A percentile compares a stretch with the other conserved stretches of the same genome.
phyloP scores from a whole-genome alignment of 345 rosid genomes.

The Schrenkiella parvula region DNA sequence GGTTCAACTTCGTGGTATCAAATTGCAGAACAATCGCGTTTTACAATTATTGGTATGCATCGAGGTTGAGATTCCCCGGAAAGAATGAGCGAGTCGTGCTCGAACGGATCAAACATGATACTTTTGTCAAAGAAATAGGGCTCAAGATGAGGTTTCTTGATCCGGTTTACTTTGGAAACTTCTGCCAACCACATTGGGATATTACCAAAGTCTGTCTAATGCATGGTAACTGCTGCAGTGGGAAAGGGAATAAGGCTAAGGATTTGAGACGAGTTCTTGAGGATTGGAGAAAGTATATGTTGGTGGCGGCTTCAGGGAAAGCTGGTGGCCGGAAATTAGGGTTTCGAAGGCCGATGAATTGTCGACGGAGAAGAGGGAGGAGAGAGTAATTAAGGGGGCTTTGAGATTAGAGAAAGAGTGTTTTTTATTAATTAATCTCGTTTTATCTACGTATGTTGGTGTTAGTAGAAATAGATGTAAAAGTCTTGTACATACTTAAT shows the following conservation, averaged over 20 bases:
- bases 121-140: slow-evolving; percentile 12
- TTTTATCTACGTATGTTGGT: no score
- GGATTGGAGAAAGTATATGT: slow-evolving; percentile 47
- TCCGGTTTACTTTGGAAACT: slow-evolving; percentile 51
- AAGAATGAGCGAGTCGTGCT: slow-evolving; percentile 33
- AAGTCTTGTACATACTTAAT: no score
- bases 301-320: neutral
- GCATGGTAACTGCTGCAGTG: slow-evolving; percentile 73
- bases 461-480: no score
- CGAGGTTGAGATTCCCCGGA: slow-evolving; percentile 38
- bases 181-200: slow-evolving; percentile 52
- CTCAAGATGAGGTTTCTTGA: slow-evolving; percentile 50
- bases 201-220: slow-evolving; percentile 51
- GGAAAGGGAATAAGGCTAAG: slow-evolving; percentile 34
- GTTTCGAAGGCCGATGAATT: neutral
- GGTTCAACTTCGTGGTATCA: slow-evolving; percentile 53
- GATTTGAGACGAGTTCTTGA: slow-evolving; percentile 50
- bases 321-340: neutral
- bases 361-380: neutral
- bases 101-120: neutral
- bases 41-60: slow-evolving; percentile 56
- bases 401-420: no score
- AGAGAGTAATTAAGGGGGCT: no score
- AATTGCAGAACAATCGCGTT: slow-evolving; percentile 46
- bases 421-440: no score